phyloP scores from a whole-genome alignment of 108 stramenopile species.

The Epithemia pelagica region DNA sequence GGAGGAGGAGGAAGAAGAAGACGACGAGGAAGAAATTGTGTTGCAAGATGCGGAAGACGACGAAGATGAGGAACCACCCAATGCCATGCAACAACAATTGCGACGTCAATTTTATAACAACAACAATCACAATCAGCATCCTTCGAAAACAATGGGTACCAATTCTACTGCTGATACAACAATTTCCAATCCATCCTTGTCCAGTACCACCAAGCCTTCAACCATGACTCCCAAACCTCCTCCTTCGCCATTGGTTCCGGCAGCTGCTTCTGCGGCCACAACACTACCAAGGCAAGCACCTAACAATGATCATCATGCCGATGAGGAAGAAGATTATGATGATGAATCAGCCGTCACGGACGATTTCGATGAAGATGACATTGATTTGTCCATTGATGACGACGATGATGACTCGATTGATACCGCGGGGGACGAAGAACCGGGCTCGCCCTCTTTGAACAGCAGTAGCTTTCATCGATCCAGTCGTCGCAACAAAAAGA shows the following conservation, averaged over 20 bases:
- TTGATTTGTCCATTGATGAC: conserved; percentile 8
- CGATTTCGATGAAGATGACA: conserved; percentile 12
- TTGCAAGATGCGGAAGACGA: not conserved
- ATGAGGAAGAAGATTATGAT: conserved; percentile 12
- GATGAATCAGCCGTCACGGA: conserved; percentile 14
- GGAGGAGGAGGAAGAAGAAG: not conserved
- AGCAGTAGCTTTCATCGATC: not conserved
- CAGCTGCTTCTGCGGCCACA: not conserved
- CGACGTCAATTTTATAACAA: conserved; percentile 5
- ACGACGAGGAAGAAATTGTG: conserved; percentile 12
- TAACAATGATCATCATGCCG: not conserved
- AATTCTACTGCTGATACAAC: too few species aligned
- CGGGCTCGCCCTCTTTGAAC: too few species aligned
- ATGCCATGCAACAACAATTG: not conserved
- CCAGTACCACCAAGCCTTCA: not conserved
- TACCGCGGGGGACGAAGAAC: conserved; percentile 14
- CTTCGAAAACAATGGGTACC: conserved; percentile 2
- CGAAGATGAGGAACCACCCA: conserved; percentile 20
- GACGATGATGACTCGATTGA: conserved; percentile 8
- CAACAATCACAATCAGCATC: not conserved
- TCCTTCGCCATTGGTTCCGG: not conserved
- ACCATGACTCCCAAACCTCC: conserved; percentile 1
- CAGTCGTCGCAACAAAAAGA: not conserved
- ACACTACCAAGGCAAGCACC: not conserved
- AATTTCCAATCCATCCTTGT: too few species aligned